Conservation (phyloP, 495 filamentous ascomycete genomes). For the Penicillium cosmopolitanum region DNA sequence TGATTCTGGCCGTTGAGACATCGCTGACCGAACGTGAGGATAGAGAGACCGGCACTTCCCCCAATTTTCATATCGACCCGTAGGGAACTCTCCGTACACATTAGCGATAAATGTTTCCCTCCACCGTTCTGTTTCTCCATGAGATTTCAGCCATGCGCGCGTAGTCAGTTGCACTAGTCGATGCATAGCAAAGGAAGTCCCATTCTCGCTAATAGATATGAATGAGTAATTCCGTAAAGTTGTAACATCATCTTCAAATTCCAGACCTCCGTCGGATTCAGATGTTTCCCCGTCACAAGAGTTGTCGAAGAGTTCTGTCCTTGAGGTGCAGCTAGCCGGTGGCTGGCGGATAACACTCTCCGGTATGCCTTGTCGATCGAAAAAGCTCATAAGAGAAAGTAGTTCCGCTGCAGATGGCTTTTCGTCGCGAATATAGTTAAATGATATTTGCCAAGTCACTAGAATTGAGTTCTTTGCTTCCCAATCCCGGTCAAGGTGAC, state of each 20-base stretch:
- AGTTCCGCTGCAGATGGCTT: slow-evolving; percentile 27
- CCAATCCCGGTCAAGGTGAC: slow-evolving; percentile 21
- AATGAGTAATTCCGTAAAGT: too few species aligned
- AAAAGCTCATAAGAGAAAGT: slow-evolving; percentile 34
- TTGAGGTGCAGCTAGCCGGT: too few species aligned
- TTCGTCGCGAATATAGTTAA: slow-evolving; percentile 26
- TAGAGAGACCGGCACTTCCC: slow-evolving; percentile 29
- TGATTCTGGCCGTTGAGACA: slow-evolving; percentile 19
- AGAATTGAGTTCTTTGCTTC: slow-evolving; percentile 28
- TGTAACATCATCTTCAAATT: too few species aligned
- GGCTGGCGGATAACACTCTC: neutral
- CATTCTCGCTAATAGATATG: too few species aligned
- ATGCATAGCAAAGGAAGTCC: too few species aligned
- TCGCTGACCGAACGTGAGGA: slow-evolving; percentile 27
- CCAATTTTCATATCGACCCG: slow-evolving; percentile 39
- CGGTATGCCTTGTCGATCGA: slow-evolving; percentile 19
- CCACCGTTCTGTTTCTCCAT: too few species aligned
- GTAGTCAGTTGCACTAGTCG: too few species aligned
- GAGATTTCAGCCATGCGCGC: too few species aligned
- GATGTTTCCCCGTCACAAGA: too few species aligned
- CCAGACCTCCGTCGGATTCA: too few species aligned
- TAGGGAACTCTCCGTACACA: slow-evolving; percentile 44
- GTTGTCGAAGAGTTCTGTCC: too few species aligned
- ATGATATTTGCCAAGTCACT: slow-evolving; percentile 37
- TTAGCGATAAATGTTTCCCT: slow-evolving; percentile 36